Conservation (phyloP, 2,329 filamentous ascomycete species). For the Fusarium chlamydosporum region DNA sequence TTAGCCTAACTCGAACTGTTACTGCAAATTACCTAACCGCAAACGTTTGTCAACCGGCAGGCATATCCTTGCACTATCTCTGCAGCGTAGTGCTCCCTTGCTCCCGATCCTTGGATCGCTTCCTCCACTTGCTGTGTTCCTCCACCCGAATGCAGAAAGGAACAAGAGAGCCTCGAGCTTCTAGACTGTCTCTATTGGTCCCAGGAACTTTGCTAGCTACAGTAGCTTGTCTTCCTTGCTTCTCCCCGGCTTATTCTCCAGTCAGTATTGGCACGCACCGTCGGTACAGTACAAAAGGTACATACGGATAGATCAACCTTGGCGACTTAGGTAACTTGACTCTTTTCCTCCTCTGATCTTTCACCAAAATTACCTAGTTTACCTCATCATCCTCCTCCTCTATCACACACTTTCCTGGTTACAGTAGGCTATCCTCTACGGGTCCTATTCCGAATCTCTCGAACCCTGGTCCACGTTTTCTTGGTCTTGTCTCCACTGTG, state of each 20-base stretch:
- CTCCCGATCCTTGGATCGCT: conserved; percentile 25
- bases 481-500: conserved; percentile 19
- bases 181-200: conserved; percentile 7
- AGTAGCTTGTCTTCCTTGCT: conserved; percentile 12
- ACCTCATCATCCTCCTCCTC: not conserved
- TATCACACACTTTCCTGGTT: not conserved
- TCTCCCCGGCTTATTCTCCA: conserved; percentile 19
- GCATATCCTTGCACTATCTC: conserved; percentile 34
- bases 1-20: conserved; percentile 36
- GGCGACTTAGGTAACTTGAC: not conserved
- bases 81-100: conserved; percentile 19
- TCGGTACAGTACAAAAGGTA: not conserved
- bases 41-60: conserved; percentile 44
- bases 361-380: not conserved
- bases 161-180: conserved; percentile 12
- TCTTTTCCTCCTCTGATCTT: not conserved
- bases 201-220: conserved; percentile 10
- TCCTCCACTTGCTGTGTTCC: conserved; percentile 39
- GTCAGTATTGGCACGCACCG: not conserved
- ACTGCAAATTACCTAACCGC: conserved; percentile 38
- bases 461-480: conserved; percentile 34
- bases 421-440: not conserved
- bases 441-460: conserved; percentile 5
- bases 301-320: not conserved
- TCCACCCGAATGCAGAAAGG: conserved; percentile 7